Conservation (phyloP, 208 protist species). For the Trypanosoma boissoni region DNA sequence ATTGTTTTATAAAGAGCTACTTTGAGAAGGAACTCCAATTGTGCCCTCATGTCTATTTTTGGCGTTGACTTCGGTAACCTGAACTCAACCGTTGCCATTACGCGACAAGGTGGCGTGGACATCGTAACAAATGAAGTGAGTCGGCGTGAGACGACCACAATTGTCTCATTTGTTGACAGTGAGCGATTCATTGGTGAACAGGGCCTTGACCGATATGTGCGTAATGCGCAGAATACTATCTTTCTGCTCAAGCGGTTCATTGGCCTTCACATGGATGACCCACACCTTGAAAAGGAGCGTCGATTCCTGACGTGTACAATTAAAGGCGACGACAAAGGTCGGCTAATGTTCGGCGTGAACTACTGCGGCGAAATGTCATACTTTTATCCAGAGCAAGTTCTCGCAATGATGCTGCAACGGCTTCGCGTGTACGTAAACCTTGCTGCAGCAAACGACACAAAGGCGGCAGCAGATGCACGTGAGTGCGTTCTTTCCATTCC, state of each 20-base stretch:
- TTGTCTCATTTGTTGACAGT: constrained; percentile 82
- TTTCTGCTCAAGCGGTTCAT: constrained; percentile 88
- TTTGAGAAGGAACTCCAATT: too few relatives aligned
- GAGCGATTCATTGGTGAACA: constrained; percentile 91
- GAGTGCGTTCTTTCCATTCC: constrained; percentile 88
- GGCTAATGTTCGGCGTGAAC: constrained; percentile 79
- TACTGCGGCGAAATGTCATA: constrained; percentile 70
- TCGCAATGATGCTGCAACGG: constrained; percentile 90
- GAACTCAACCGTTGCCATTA: constrained; percentile 86
- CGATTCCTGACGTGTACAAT: constrained; percentile 64
- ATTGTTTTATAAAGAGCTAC: too few relatives aligned
- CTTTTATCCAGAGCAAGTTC: constrained; percentile 90
- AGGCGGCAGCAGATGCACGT: constrained; percentile 48
- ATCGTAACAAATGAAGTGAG: constrained; percentile 91
- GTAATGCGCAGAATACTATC: constrained; percentile 85
- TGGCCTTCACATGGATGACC: constrained; percentile 79
- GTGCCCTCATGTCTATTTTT: constrained; percentile 91
- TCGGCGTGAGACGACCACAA: constrained; percentile 86
- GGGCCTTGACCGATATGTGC: constrained; percentile 74
- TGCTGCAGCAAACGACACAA: constrained; percentile 56
- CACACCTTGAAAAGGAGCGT: constrained; percentile 50
- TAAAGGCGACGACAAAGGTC: constrained; percentile 53
- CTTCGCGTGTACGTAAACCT: constrained; percentile 78
- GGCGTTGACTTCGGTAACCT: constrained; percentile 91
- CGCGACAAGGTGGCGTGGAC: constrained; percentile 84